Conservation (phyloP, 2,329 filamentous ascomycete genomes). For the Tolypocladium amazonense region DNA sequence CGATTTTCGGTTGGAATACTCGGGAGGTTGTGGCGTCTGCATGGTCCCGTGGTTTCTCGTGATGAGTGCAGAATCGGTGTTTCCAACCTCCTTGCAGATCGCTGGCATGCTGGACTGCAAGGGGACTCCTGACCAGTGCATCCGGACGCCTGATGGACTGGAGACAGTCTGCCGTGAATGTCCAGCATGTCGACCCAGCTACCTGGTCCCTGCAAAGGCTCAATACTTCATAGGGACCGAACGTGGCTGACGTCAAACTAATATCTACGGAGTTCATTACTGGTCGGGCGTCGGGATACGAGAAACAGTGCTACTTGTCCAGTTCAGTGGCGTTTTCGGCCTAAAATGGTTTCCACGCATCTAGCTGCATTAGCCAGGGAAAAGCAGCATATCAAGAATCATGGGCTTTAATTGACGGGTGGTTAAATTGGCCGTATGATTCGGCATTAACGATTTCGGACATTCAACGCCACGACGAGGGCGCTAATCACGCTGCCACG, state of each 20-base stretch:
- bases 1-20: not conserved
- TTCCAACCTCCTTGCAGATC: not conserved
- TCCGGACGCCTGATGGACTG: not conserved
- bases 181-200: not conserved
- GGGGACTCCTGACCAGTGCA: not conserved
- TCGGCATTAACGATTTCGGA: not conserved
- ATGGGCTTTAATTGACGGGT: not conserved
- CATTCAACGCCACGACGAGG: not conserved
- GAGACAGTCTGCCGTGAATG: not conserved
- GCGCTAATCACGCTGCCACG: not conserved
- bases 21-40: slow-evolving; percentile 1
- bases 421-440: not conserved
- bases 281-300: not conserved
- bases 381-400: too few relatives aligned
- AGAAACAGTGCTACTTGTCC: not conserved
- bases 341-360: too few relatives aligned
- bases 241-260: too few relatives aligned
- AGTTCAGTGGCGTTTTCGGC: not conserved
- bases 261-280: too few relatives aligned
- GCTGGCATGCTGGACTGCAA: not conserved
- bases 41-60: not conserved
- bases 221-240: not conserved
- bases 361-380: not conserved
- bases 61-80: not conserved
- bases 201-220: not conserved